Evolutionary conservation across 148 eudicot species (phyloP).

Genomic region (Polygonum aviculare): DNA sequence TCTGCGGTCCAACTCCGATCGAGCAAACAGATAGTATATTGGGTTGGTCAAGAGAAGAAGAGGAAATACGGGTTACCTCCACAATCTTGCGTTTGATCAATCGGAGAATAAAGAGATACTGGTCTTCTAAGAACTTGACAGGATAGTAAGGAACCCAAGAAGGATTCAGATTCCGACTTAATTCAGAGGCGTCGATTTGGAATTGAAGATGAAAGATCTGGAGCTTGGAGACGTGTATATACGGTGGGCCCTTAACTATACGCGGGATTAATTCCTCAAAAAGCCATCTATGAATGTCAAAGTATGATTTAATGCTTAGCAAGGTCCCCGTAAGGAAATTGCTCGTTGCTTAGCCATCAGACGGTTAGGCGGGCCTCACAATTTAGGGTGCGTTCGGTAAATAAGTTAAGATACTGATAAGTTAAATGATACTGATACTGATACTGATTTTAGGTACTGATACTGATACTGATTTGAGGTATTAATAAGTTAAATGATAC

Average conservation of each 20-base stretch:
- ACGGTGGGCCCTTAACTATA: neutral
- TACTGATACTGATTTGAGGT: too few species aligned
- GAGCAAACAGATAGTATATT: neutral
- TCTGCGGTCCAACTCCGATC: neutral
- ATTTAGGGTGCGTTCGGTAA: too few species aligned
- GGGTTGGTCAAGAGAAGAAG: neutral
- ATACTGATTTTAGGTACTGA: too few species aligned
- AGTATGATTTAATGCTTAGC: too few species aligned
- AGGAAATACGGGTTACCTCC: neutral
- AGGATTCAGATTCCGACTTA: neutral
- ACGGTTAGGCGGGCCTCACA: too few species aligned
- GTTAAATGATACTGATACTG: too few species aligned
- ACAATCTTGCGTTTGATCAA: neutral
- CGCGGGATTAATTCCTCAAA: neutral
- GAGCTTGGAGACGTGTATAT: neutral
- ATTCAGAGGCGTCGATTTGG: neutral
- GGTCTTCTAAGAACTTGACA: neutral
- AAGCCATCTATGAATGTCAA: neutral
- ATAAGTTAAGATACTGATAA: too few species aligned
- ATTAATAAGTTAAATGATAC: too few species aligned
- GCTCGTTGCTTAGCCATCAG: too few species aligned
- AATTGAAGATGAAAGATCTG: neutral
- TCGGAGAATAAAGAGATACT: neutral
- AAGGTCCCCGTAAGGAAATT: too few species aligned
- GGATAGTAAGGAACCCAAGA: neutral